phyloP scores from a whole-genome alignment of 2,329 filamentous ascomycete species.

The Paecilomyces dactylethromorphus region DNA sequence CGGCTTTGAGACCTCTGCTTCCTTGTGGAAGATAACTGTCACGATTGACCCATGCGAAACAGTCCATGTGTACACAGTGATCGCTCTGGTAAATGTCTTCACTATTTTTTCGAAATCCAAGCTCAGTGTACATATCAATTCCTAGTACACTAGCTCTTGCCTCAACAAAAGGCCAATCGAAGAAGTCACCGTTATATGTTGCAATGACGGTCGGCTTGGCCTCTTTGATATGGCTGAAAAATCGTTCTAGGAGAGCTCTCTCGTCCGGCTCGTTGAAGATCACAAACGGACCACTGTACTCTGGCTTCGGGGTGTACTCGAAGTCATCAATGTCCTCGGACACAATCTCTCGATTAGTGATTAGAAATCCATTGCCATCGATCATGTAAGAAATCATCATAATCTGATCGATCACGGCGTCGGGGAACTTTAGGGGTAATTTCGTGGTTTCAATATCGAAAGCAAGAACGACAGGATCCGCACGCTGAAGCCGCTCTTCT shows the following conservation, averaged over 20 bases:
- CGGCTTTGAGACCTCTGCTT: slow-evolving; percentile 92
- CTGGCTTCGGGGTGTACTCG: slow-evolving; percentile 94
- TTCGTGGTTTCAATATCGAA: slow-evolving; percentile 99
- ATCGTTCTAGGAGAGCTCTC: slow-evolving; percentile 77
- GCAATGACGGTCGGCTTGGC: slow-evolving; percentile 92
- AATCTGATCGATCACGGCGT: slow-evolving; percentile 87
- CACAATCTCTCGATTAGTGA: slow-evolving; percentile 96
- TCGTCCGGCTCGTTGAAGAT: slow-evolving; percentile 98
- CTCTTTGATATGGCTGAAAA: slow-evolving; percentile 94
- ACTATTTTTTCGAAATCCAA: slow-evolving; percentile 89
- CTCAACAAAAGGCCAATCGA: slow-evolving; percentile 99
- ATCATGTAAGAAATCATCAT: slow-evolving; percentile 99
- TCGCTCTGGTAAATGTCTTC: slow-evolving; percentile 96
- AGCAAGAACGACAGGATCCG: slow-evolving; percentile 97
- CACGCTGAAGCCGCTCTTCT: slow-evolving; percentile 79
- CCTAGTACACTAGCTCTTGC: slow-evolving; percentile 85
- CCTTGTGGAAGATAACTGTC: slow-evolving; percentile 97
- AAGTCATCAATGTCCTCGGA: slow-evolving; percentile 97
- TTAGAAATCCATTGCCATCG: slow-evolving; percentile 93
- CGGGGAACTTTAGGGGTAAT: slow-evolving; percentile 90
- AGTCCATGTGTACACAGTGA: slow-evolving; percentile 98
- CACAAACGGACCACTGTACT: slow-evolving; percentile 92
- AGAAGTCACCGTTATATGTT: slow-evolving; percentile 99
- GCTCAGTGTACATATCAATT: slow-evolving; percentile 99
- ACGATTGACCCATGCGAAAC: slow-evolving; percentile 97